These are phyloP conservation scores for Jatropha podagrica DNA, from an alignment of 441 rosid genomes.

Conservation along the genomic window DNA sequence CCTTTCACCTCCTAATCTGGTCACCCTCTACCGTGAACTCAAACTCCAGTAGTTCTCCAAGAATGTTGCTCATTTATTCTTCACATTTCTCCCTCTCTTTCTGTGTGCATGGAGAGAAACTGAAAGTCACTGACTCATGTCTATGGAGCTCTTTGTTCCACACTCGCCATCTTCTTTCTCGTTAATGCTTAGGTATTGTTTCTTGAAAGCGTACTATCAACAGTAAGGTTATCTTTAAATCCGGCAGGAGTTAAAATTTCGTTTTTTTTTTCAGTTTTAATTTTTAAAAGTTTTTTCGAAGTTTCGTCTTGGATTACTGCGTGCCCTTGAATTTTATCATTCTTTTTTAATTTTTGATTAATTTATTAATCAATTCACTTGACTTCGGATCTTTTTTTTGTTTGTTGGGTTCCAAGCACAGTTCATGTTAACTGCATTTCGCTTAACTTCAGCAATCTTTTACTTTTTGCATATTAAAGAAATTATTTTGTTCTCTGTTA, in stretches of 20 bases:
- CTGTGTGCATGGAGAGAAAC: background rate
- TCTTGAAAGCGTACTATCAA: background rate
- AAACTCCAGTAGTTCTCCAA: background rate
- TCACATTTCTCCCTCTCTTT: background rate
- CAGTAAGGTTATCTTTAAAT: background rate
- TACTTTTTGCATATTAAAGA: no score
- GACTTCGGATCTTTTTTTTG: no score
- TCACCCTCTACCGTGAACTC: background rate
- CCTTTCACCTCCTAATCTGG: constrained; percentile 7
- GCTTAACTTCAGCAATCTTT: background rate
- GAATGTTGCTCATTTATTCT: background rate
- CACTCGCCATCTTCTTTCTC: background rate
- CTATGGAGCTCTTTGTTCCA: background rate
- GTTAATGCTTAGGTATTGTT: background rate
- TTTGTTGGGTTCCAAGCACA: no score
- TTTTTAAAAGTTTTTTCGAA: background rate
- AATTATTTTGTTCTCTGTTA: background rate
- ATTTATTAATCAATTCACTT: no score
- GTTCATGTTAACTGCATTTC: background rate
- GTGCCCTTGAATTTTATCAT: background rate
- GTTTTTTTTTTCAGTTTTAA: background rate
- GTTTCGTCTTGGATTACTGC: background rate
- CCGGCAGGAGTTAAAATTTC: background rate
- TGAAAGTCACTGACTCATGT: background rate
- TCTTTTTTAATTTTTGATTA: no score